Conservation (phyloP, 2,329 filamentous ascomycete species). For the Ophiosphaerella narmari region DNA sequence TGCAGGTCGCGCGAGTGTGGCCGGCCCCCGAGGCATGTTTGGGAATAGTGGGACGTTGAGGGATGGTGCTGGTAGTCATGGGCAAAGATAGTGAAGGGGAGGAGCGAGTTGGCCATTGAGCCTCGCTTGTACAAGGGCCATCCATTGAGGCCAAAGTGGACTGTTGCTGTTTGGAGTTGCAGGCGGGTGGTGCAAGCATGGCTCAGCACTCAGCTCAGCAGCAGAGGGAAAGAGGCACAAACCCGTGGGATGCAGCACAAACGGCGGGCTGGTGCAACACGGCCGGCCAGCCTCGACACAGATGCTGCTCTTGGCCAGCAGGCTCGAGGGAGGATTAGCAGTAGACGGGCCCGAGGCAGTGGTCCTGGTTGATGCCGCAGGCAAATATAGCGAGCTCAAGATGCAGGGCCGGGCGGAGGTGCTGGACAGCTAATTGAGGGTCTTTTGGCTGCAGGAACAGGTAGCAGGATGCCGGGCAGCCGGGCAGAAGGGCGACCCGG, state of each 20-base stretch:
- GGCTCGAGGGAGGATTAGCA: background rate
- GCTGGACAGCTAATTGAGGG: slow-evolving; percentile 16
- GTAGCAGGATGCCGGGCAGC: slow-evolving; percentile 12
- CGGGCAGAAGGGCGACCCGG: slow-evolving; percentile 11
- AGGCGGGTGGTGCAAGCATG: slow-evolving; percentile 17
- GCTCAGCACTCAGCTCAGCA: slow-evolving; percentile 9
- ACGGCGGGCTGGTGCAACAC: background rate
- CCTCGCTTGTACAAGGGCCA: background rate
- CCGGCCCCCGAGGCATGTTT: background rate
- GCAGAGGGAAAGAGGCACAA: slow-evolving; percentile 3
- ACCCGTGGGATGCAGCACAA: slow-evolving; percentile 16
- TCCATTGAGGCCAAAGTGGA: background rate
- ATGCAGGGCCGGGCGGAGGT: slow-evolving; percentile 17
- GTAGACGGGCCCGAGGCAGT: slow-evolving; percentile 4
- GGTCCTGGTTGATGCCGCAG: slow-evolving; percentile 2
- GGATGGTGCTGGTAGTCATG: slow-evolving; percentile 1
- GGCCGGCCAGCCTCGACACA: slow-evolving; percentile 1
- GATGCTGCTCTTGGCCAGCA: background rate
- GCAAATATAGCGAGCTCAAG: slow-evolving; percentile 19
- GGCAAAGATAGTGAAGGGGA: background rate
- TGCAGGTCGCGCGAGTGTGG: background rate
- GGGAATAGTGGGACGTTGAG: background rate
- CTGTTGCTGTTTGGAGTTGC: background rate
- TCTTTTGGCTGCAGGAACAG: slow-evolving; percentile 15
- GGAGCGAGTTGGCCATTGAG: background rate